These are phyloP conservation scores for Termitomyces sp. DNA, from an alignment of 768 basidiomycete species.

Conservation along the genomic window DNA sequence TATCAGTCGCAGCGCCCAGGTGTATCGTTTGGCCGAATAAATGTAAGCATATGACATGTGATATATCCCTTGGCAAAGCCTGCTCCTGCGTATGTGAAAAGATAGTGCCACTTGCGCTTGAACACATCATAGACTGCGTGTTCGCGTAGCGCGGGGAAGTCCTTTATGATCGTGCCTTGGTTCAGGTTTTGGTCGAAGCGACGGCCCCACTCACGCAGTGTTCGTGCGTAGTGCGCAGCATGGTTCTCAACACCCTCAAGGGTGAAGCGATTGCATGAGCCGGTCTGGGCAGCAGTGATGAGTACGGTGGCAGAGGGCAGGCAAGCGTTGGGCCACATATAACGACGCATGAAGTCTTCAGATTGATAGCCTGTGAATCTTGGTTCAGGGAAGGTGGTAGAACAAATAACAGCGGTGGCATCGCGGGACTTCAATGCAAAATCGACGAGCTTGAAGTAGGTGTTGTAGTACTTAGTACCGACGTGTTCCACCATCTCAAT, in stretches of 20 bases:
- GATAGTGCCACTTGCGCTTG: conserved; percentile 81
- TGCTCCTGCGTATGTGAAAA: conserved; percentile 81
- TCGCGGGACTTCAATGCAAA: conserved; percentile 68
- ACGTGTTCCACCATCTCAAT: conserved; percentile 82
- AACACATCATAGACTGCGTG: conserved; percentile 60
- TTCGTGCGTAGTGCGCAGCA: conserved; percentile 84
- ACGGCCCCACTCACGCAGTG: conserved; percentile 87
- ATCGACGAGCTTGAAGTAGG: conserved; percentile 76
- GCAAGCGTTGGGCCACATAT: conserved; percentile 90
- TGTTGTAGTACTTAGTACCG: conserved; percentile 54
- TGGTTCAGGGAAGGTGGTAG: conserved; percentile 70
- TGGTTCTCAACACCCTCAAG: conserved; percentile 86
- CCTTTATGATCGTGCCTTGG: conserved; percentile 53
- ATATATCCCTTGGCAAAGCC: conserved; percentile 81
- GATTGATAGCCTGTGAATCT: conserved; percentile 72
- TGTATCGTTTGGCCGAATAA: conserved; percentile 56
- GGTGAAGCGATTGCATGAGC: conserved; percentile 73
- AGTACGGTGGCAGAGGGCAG: conserved; percentile 84
- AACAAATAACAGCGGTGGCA: conserved; percentile 65
- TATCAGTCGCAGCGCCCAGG: conserved; percentile 41
- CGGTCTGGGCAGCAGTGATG: conserved; percentile 65
- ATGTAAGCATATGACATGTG: conserved; percentile 80
- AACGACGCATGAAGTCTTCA: conserved; percentile 83
- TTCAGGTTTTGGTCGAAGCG: conserved; percentile 66
- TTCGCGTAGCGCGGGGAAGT: conserved; percentile 60